Evolutionary conservation across 1,284 basidiomycete species (phyloP).

Genomic region (Heterobasidion annosum): DNA sequence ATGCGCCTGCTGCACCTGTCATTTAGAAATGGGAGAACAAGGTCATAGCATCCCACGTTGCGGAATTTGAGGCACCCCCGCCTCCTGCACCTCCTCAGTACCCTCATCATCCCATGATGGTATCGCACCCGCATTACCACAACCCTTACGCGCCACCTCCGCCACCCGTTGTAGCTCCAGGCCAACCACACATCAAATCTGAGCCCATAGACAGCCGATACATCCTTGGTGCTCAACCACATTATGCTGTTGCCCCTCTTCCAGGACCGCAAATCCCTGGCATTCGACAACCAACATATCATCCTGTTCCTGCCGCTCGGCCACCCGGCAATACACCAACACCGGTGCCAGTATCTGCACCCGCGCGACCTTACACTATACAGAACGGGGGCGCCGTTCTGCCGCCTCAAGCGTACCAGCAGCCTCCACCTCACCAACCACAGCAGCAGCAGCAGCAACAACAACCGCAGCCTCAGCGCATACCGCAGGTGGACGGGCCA

Average conservation of each 20-base stretch:
- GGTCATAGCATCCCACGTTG: constrained; percentile 86
- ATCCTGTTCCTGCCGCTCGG: not conserved
- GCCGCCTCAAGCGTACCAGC: constrained; percentile 8
- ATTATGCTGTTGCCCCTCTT: constrained; percentile 51
- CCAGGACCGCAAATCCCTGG: constrained; percentile 42
- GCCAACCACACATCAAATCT: constrained; percentile 45
- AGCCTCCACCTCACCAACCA: constrained; percentile 5
- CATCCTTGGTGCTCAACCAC: constrained; percentile 37
- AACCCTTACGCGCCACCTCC: constrained; percentile 25
- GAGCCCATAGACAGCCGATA: constrained; percentile 62
- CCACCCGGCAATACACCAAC: constrained; percentile 8
- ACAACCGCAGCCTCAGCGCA: constrained; percentile 26
- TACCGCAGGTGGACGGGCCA: constrained; percentile 59
- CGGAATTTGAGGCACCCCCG: constrained; percentile 74
- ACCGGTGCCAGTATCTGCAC: not conserved
- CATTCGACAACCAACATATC: constrained; percentile 7
- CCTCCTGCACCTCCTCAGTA: constrained; percentile 30
- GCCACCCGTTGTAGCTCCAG: constrained; percentile 16
- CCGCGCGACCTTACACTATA: not conserved
- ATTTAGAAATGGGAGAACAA: constrained; percentile 90
- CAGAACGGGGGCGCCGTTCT: not conserved
- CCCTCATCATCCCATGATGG: constrained; percentile 18
- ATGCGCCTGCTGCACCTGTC: too few relatives aligned
- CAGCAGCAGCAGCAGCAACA: constrained; percentile 12
- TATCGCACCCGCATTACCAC: constrained; percentile 18